These are phyloP conservation scores for Apiospora rasikravindrae DNA, from an alignment of 2,329 filamentous ascomycete species.

Conservation along the genomic window DNA sequence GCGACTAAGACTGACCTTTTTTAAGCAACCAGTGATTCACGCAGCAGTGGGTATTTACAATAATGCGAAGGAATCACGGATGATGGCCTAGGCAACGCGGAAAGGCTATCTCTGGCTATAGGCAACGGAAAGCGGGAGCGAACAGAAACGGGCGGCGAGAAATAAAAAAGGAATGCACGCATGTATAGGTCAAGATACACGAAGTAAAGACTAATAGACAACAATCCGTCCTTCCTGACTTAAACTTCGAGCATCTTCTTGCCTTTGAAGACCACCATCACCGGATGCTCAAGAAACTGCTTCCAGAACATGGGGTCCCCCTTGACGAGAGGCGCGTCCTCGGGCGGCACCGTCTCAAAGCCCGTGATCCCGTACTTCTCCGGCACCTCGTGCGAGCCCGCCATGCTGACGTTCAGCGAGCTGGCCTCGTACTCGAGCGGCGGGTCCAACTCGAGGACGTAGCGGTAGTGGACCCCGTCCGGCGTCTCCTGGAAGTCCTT, in stretches of 20 bases:
- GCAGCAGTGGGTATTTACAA: too few species aligned
- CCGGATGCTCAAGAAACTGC: slow-evolving; percentile 26
- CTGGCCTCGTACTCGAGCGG: slow-evolving; percentile 29
- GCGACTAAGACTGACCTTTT: too few species aligned
- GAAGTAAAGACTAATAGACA: too few species aligned
- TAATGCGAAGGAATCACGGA: too few species aligned
- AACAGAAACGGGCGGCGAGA: too few species aligned
- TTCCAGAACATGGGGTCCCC: slow-evolving; percentile 32
- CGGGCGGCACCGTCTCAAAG: slow-evolving; percentile 29
- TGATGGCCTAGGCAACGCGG: too few species aligned
- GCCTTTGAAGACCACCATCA: not conserved
- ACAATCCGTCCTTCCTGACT: not conserved
- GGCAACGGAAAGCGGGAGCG: too few species aligned
- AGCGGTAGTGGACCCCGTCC: slow-evolving; percentile 30
- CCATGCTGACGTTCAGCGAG: slow-evolving; percentile 30
- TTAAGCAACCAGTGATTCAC: too few species aligned
- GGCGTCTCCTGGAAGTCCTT: slow-evolving; percentile 26
- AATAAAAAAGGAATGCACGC: too few species aligned
- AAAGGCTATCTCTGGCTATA: too few species aligned
- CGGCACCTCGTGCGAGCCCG: slow-evolving; percentile 31
- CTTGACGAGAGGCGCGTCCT: slow-evolving; percentile 29
- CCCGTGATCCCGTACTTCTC: slow-evolving; percentile 31
- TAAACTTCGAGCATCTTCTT: not conserved
- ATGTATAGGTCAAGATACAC: too few species aligned
- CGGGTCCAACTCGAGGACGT: slow-evolving; percentile 21